phyloP scores from a whole-genome alignment of 129 eudicot species.

The Tagetes patula region DNA sequence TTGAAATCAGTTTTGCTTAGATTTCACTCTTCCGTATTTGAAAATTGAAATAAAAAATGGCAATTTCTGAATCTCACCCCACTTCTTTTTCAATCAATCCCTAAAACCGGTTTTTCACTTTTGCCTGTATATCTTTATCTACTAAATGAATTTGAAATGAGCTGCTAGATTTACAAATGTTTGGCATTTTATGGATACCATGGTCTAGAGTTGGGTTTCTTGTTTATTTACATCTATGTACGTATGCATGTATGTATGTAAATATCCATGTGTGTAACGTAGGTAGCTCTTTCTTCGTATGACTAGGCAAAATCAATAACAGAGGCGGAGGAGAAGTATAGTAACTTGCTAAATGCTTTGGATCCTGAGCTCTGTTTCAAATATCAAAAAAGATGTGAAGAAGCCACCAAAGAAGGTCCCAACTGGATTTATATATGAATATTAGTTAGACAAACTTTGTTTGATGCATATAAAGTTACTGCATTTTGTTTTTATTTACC shows the following conservation, averaged over 20 bases:
- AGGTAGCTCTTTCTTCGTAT: constrained; percentile 15
- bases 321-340: constrained; percentile 82
- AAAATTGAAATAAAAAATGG: not conserved
- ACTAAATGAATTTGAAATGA: not conserved
- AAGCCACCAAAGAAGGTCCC: constrained; percentile 89
- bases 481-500: not conserved
- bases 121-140: not conserved
- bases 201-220: not conserved
- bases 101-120: not conserved
- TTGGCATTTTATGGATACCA: not conserved
- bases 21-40: constrained; percentile 4
- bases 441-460: not conserved
- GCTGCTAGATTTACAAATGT: constrained; percentile 15
- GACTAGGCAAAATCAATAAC: constrained; percentile 66
- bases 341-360: constrained; percentile 49
- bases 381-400: constrained; percentile 90
- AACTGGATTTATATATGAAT: not conserved
- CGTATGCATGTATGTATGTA: not conserved
- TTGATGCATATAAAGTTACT: not conserved
- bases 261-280: constrained; percentile 1
- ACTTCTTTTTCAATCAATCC: not conserved
- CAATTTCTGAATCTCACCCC: constrained; percentile 3
- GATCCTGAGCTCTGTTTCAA: constrained; percentile 55
- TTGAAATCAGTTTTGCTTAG: not conserved
- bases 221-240: not conserved